phyloP scores from a whole-genome alignment of 208 protist genomes.

The Trypanosoma conorhini region DNA sequence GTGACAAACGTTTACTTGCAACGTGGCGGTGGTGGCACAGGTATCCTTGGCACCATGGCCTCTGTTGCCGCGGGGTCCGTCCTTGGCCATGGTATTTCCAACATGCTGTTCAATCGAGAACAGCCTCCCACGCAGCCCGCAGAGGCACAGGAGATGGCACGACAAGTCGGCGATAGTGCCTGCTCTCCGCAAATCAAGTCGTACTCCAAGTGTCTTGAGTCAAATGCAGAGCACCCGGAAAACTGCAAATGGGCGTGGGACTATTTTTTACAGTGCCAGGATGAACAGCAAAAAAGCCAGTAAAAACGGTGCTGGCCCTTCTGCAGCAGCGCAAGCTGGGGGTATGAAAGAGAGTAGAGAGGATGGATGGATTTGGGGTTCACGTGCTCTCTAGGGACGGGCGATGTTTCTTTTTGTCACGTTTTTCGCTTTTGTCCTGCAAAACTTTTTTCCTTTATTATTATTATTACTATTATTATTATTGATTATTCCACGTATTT shows the following conservation, averaged over 20 bases:
- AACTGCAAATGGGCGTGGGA: constrained; percentile 90
- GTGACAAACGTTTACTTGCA: constrained; percentile 84
- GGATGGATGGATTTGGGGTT: background rate
- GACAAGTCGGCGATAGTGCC: constrained; percentile 54
- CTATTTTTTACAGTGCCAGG: constrained; percentile 82
- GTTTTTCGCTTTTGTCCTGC: constrained; percentile 9
- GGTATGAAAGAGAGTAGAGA: constrained; percentile 15
- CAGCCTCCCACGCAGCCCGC: constrained; percentile 71
- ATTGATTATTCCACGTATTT: too few species aligned
- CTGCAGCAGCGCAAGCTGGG: background rate
- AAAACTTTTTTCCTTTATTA: constrained; percentile 9
- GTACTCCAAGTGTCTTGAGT: constrained; percentile 87
- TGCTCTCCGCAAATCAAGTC: constrained; percentile 68
- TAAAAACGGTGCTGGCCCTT: constrained; percentile 1
- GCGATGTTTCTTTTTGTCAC: constrained; percentile 3
- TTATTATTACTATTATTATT: background rate
- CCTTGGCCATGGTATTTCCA: constrained; percentile 85
- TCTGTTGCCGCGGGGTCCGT: constrained; percentile 83
- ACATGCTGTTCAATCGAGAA: constrained; percentile 77
- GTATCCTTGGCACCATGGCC: constrained; percentile 84
- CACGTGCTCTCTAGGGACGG: background rate
- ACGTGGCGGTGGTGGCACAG: constrained; percentile 57
- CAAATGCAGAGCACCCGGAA: constrained; percentile 53
- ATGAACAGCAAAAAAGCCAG: constrained; percentile 28
- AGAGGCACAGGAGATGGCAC: constrained; percentile 79